Evolutionary conservation across 257 asterid genomes (phyloP).

Genomic region (Solanum habrochaites): DNA sequence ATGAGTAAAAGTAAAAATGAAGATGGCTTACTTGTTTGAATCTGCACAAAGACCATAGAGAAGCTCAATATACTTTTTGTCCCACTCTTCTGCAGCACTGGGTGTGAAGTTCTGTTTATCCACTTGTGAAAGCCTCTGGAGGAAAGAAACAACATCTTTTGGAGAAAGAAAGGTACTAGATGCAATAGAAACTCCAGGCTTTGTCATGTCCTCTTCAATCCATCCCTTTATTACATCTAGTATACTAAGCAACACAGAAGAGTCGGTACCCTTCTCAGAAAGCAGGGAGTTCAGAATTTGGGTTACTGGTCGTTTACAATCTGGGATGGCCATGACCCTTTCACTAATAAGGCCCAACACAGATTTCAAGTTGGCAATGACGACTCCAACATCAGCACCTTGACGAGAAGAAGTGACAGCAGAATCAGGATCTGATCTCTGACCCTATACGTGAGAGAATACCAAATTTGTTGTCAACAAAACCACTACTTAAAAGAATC

Average conservation of each 20-base stretch:
- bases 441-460: conserved; percentile 43
- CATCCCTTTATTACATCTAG: conserved; percentile 84
- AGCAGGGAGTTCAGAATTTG: conserved; percentile 80
- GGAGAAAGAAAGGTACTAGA: conserved; percentile 57
- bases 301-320: conserved; percentile 80
- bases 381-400: conserved; percentile 87
- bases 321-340: conserved; percentile 85
- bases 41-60: conserved; percentile 97
- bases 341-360: conserved; percentile 72
- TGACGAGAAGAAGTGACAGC: conserved; percentile 95
- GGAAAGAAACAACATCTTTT: conserved; percentile 86
- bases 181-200: conserved; percentile 56
- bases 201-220: conserved; percentile 79
- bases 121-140: conserved; percentile 96
- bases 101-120: conserved; percentile 74
- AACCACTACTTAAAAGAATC: background rate
- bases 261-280: conserved; percentile 85
- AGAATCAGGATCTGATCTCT: conserved; percentile 83
- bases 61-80: conserved; percentile 76
- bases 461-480: background rate
- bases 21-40: conserved; percentile 48
- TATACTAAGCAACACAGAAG: conserved; percentile 86
- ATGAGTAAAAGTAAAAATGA: background rate
- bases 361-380: conserved; percentile 69
- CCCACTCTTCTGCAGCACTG: conserved; percentile 79